Conservation (phyloP, 352 stramenopile genomes). For the Phytophthora vignae region DNA sequence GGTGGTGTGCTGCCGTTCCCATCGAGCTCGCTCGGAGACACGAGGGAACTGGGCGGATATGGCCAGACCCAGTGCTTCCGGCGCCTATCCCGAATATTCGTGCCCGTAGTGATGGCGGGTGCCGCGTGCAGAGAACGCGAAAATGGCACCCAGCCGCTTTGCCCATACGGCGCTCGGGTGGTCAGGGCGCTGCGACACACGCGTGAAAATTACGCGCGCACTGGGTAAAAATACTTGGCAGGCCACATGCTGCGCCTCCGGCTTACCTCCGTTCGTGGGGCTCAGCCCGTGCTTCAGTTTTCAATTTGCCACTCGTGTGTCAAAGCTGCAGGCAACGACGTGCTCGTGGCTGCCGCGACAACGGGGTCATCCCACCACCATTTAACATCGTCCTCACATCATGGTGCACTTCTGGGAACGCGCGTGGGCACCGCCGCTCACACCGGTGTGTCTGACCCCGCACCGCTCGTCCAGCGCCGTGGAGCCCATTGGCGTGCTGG, state of each 20-base stretch:
- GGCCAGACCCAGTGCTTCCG: constrained; percentile 4
- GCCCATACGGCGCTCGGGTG: constrained; percentile 13
- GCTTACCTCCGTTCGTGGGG: background rate
- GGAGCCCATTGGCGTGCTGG: constrained; percentile 46
- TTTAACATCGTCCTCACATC: constrained; percentile 6
- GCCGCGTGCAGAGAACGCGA: constrained; percentile 22
- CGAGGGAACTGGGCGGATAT: constrained; percentile 24
- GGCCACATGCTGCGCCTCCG: background rate
- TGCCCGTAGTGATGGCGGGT: constrained; percentile 8
- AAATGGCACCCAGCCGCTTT: constrained; percentile 21
- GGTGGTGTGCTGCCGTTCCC: background rate
- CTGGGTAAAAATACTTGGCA: constrained; percentile 22
- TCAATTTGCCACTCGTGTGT: constrained; percentile 24
- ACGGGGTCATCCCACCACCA: background rate
- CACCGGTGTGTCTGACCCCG: constrained; percentile 45
- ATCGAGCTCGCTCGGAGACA: constrained; percentile 16
- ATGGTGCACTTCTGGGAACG: constrained; percentile 44
- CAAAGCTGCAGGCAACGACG: constrained; percentile 4
- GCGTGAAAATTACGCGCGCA: constrained; percentile 11
- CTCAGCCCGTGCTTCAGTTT: constrained; percentile 19
- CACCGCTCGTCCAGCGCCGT: constrained; percentile 46
- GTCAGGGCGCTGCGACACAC: constrained; percentile 18
- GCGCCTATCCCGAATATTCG: constrained; percentile 28
- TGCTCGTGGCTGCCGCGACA: background rate
- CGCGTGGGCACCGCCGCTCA: constrained; percentile 46